Evolutionary conservation across 805 yeast species (phyloP), one percentile per base, ranked within the genome.

Genomic region (Wickerhamiella spandovensis): DNA sequence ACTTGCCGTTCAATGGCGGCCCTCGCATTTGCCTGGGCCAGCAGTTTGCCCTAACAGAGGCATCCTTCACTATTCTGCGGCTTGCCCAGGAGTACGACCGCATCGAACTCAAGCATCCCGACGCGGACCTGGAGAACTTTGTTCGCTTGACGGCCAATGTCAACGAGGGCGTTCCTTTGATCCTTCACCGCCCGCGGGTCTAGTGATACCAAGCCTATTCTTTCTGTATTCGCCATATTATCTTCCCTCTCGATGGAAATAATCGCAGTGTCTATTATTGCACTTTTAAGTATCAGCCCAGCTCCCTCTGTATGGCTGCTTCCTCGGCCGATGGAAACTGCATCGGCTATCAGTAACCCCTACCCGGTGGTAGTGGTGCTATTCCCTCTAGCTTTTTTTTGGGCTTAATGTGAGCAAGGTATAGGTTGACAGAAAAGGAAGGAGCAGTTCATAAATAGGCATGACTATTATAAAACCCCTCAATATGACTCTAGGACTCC

Each of bases 1-100:
- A 67, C 53, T 58, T 71, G 28, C 75, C 76, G 25, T 72, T 72
- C 58, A 71, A 72, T 54, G 77, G 76, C 30, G 77, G 77, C 10
- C 76, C 76, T 20, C 62, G 77, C 51, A 70, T 73, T 46, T 73
- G 76, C 55, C 60, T 72, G 48, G 77, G 76, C 22, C 77, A 73
- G 59, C 77, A 73, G 57, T 72, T 72, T 64, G 77, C 76, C 8
- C 66, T 72, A 37, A 72, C 75, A 18, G 76, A 73, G 56, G 69
- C 74, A 7, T 61, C 71, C 5, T 69, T 71, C 52, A 64, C 70
- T 1, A 54, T 73, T 24, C 68, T 65, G 6, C 66, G 75, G 52
- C 57, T 73, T 39, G 57, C 62, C 10, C 69, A 66, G 54, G 54
- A 53, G 45, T 68, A 61, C 52, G 38, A 22, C 41, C 15, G 18